Percentiles rank a stretch among this genome's conserved stretches.
These are phyloP conservation scores for Fusarium nurragi DNA, from an alignment of 2,329 filamentous ascomycete species.

Conservation along the genomic window DNA sequence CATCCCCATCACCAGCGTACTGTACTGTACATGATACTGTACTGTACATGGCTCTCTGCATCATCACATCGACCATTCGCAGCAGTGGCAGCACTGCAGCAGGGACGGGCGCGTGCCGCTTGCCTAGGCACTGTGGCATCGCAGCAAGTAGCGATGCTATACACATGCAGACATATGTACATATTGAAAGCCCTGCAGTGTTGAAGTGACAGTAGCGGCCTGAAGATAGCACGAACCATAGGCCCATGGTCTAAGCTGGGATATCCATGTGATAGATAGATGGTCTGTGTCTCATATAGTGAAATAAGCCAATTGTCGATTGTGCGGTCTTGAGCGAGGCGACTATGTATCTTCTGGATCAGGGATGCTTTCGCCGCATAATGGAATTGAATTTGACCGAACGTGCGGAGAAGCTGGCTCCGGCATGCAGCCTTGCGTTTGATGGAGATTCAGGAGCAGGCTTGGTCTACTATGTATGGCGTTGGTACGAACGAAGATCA, in stretches of 20 bases:
- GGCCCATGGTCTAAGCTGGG: constrained; percentile 13
- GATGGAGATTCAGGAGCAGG: constrained; percentile 34
- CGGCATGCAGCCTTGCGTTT: constrained; percentile 32
- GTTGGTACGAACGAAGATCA: not conserved
- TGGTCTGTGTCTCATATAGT: constrained; percentile 14
- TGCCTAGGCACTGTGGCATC: constrained; percentile 13
- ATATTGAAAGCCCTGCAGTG: constrained; percentile 30
- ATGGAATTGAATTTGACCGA: constrained; percentile 39
- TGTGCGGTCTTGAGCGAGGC: constrained; percentile 15
- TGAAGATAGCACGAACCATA: constrained; percentile 39
- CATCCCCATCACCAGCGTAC: constrained; percentile 36
- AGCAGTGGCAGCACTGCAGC: constrained; percentile 3
- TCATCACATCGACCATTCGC: constrained; percentile 33
- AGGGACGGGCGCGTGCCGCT: constrained; percentile 27
- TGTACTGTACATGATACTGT: not conserved
- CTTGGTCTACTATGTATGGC: constrained; percentile 14
- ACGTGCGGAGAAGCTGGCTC: constrained; percentile 42
- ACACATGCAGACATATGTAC: constrained; percentile 9
- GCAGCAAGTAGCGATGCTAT: constrained; percentile 7
- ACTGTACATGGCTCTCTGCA: constrained; percentile 24
- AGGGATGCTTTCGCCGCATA: constrained; percentile 33
- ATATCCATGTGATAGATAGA: constrained; percentile 23
- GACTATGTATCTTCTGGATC: constrained; percentile 23
- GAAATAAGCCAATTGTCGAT: constrained; percentile 5
- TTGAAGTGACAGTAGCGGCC: constrained; percentile 30